Conservation (phyloP, 2,329 filamentous ascomycete genomes). For the Xylaria sp. region DNA sequence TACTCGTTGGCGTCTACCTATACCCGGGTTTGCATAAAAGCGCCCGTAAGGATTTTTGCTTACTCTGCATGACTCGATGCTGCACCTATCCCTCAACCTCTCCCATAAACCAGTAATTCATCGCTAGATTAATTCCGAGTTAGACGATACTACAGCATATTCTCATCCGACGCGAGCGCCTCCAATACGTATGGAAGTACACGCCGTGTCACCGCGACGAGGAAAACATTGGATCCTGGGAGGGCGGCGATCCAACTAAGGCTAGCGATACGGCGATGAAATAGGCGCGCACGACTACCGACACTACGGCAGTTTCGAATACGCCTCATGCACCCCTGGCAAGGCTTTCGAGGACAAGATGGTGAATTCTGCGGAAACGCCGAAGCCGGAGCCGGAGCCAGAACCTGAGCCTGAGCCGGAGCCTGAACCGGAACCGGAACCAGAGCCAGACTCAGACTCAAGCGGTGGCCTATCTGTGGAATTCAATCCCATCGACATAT, state of each 20-base stretch:
- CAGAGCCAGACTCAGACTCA: slow-evolving; percentile 3
- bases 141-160: slow-evolving; percentile 3
- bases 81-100: neutral
- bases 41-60: neutral
- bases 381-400: neutral
- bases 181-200: slow-evolving; percentile 24
- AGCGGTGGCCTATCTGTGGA: slow-evolving; percentile 28
- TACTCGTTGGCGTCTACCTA: neutral
- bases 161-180: neutral
- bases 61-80: slow-evolving; percentile 18
- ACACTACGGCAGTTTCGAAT: neutral
- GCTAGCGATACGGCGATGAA: neutral
- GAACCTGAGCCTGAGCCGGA: slow-evolving; percentile 2
- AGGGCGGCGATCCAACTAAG: slow-evolving; percentile 2
- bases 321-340: slow-evolving; percentile 10
- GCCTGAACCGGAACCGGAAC: neutral
- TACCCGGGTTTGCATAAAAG: slow-evolving; percentile 3
- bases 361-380: neutral
- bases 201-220: slow-evolving; percentile 13
- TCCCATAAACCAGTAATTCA: neutral
- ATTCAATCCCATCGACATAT: slow-evolving; percentile 57
- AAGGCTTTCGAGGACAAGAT: slow-evolving; percentile 24
- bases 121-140: slow-evolving; percentile 3
- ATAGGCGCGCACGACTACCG: slow-evolving; percentile 6
- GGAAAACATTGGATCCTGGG: slow-evolving; percentile 3